Base-by-base conservation (phyloP, 2,329 filamentous ascomycete species). In the Claviceps pusilla region DNA sequence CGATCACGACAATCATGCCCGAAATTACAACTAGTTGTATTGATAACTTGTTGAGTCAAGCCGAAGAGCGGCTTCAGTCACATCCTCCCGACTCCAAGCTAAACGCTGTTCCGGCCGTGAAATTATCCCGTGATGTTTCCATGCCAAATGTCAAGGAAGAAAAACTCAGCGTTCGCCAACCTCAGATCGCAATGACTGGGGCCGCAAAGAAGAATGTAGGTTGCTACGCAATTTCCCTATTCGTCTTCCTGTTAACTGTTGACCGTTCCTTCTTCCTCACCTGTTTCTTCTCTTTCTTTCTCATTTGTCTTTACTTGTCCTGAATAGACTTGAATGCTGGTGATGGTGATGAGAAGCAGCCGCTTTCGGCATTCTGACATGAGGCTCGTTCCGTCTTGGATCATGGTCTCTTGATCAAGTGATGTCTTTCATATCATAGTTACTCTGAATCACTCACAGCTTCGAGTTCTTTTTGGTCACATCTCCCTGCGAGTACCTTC, bases 401-500 rank as follows among this genome's bases (percentile, higher is more conserved):
- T 65, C 60, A 67, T 59, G 57, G 59, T 60, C 80, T 84, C 79
- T 78, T 82, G 80, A 68, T 71, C 70, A 75, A 77, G 71, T 77
- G 75, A 75, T 75, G 63, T 60, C 71, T 73, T 71, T 72, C 69
- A 68, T 68, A 70, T 76, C 74, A 85, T 85, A 86, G 83, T 86
- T 86, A 86, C 83, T 84, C 82, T 85, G 83, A 86, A 60, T 63
- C 59, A 54, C 54, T 50, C 42, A 37, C 46, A 50, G 48, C 16
- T 28, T 35, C 16, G 3, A 16, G 29, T 48, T 11, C 3, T 54
- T 48, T 37, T 43, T 14, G 4, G 12, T 52, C 42, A 31, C 28
- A 31, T 46, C 29, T 28, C 31, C 48, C 24, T 37, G 9, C 28
- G 4, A 31, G 33, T 24, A n/a, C 16, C 19, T 41, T 47, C n/a